Evolutionary conservation across 1,139 yeast species (phyloP), one percentile per base, ranked within the genome.

Genomic region (Pichia sp.): DNA sequence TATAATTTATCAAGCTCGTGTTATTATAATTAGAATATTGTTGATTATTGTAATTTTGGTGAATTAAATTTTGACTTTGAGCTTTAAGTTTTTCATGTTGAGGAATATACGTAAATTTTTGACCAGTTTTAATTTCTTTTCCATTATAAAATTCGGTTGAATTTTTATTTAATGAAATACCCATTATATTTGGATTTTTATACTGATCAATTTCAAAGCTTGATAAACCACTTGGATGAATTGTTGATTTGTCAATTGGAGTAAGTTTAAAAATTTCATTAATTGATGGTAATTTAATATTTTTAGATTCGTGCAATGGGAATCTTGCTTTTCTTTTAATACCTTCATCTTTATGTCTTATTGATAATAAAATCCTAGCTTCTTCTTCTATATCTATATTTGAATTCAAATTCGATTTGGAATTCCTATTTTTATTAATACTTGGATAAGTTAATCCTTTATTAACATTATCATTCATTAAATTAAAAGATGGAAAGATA

Each of bases 211-310:
- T 38, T 46, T 51, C 54, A 24, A 11, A 20, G 9, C 29, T 28
- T 22, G 54, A 40, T 40, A 51, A 36, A n/a, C 48, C 51, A 38
- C 49, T 43, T 24, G 56, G 56, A 35, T 49, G 57, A 27, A 55
- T 45, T 3, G 49, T 46, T 9, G 52, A 43, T 35, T 54, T 51
- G 36, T 52, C 54, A 40, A 56, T 43, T 30, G 54, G 45, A n/a
- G 51, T 39, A 23, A 42, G 33, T 8, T 42, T 44, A 6, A 50
- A 34, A 8, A 53, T 41, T 30, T 52, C 48, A 11, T 45, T 45
- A 23, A 52, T 39, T 20, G 56, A 49, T 24, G 58, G 56, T 30
- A 54, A 39, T 20, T 32, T 26, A 34, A 45, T 22, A 26, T 35
- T 34, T 7, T 34, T 20, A 3, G 38, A 32, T n/a, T 25, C 20